Percentiles rank a stretch among this genome's conserved stretches.
Evolutionary conservation across 805 yeast genomes (phyloP).

Genomic region (Millerozyma acaciae): DNA sequence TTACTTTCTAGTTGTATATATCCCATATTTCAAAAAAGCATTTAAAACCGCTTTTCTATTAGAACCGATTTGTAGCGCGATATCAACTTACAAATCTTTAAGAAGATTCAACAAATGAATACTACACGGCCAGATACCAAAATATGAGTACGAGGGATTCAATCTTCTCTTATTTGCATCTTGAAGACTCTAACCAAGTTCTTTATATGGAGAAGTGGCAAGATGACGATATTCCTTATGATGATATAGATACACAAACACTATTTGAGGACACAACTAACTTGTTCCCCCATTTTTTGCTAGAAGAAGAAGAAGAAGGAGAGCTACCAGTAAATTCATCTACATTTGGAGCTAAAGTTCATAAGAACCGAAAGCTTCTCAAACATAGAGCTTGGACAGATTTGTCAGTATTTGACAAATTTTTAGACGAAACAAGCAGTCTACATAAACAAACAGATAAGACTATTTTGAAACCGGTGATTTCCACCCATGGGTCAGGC

Average conservation of each 20-base stretch:
- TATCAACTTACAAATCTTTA: no score
- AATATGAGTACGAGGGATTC: slow-evolving; percentile 12
- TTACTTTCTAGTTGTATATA: slow-evolving; percentile 2
- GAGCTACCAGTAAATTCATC: slow-evolving; percentile 32
- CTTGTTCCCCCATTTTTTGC: slow-evolving; percentile 32
- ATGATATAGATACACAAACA: slow-evolving; percentile 38
- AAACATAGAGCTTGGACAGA: slow-evolving; percentile 37
- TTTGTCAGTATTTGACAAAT: slow-evolving; percentile 24
- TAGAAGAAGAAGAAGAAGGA: slow-evolving; percentile 41
- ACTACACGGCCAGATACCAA: background rate
- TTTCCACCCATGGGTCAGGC: slow-evolving; percentile 11
- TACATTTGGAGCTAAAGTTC: slow-evolving; percentile 36
- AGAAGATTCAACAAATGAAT: no score
- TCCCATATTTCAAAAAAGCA: no score
- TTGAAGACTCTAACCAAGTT: slow-evolving; percentile 37
- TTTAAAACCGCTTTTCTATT: no score
- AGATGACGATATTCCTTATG: slow-evolving; percentile 37
- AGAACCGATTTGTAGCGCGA: no score
- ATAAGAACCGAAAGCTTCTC: slow-evolving; percentile 27
- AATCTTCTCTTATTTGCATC: slow-evolving; percentile 29
- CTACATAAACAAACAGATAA: slow-evolving; percentile 20
- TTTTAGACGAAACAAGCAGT: slow-evolving; percentile 16
- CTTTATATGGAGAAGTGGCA: slow-evolving; percentile 40
- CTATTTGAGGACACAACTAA: slow-evolving; percentile 34
- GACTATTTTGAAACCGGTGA: slow-evolving; percentile 30